Percentiles rank a stretch among this genome's conserved stretches.
Evolutionary conservation across 2,329 filamentous ascomycete species (phyloP).

Genomic region (Bimuria novae-zelandiae): DNA sequence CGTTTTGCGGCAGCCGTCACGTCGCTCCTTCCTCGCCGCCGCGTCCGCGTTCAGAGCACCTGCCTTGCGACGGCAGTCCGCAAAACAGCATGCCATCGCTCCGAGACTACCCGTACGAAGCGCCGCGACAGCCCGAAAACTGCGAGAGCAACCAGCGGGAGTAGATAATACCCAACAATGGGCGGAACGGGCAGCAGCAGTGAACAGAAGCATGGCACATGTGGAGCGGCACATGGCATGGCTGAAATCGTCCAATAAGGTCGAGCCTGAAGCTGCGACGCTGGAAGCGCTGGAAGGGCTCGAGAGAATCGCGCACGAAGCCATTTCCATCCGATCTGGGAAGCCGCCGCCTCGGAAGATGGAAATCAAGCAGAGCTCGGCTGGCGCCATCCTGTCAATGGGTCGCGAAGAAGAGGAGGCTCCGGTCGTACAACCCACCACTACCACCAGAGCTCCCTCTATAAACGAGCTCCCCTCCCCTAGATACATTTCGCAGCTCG

Average conservation of each 20-base stretch:
- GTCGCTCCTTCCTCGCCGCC: slow-evolving; percentile 34
- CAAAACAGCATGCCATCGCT: slow-evolving; percentile 21
- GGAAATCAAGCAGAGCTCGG: slow-evolving; percentile 37
- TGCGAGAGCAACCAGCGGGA: slow-evolving; percentile 21
- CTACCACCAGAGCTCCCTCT: slow-evolving; percentile 19
- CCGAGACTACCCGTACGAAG: slow-evolving; percentile 22
- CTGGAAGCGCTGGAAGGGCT: slow-evolving; percentile 29
- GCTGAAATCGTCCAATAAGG: slow-evolving; percentile 32
- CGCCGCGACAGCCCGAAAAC: slow-evolving; percentile 24
- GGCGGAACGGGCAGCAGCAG: slow-evolving; percentile 24
- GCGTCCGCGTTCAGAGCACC: slow-evolving; percentile 30
- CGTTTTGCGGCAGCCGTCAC: slow-evolving; percentile 34
- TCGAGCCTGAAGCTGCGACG: slow-evolving; percentile 31
- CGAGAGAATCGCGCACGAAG: slow-evolving; percentile 27
- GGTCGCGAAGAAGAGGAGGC: slow-evolving; percentile 23
- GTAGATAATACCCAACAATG: slow-evolving; percentile 17
- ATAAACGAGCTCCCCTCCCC: slow-evolving; percentile 35
- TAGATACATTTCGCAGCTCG: slow-evolving; percentile 55
- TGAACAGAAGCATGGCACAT: slow-evolving; percentile 29
- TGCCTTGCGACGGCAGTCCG: slow-evolving; percentile 29
- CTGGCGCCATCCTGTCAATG: slow-evolving; percentile 40
- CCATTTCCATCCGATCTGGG: slow-evolving; percentile 35
- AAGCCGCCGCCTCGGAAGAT: slow-evolving; percentile 28
- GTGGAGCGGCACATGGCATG: slow-evolving; percentile 33
- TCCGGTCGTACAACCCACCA: slow-evolving; percentile 10